phyloP scores from a whole-genome alignment of 73 alveolate genomes.

The Paramecium primaurelia region DNA sequence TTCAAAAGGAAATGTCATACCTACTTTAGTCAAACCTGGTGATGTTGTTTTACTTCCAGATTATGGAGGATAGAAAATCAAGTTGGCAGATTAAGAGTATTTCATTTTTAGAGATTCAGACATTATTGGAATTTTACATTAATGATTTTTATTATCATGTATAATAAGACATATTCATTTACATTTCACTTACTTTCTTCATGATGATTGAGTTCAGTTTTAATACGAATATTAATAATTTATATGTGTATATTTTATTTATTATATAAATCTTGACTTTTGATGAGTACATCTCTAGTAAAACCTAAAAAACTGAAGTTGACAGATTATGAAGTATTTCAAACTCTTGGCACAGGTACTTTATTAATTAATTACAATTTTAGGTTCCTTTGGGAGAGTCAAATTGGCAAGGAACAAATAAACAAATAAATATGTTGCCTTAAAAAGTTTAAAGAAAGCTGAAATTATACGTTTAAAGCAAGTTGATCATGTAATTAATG shows the following conservation, averaged over 20 bases:
- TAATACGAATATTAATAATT: background rate
- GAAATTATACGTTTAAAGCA: slow-evolving; percentile 92
- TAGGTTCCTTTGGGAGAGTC: slow-evolving; percentile 90
- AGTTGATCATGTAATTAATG: slow-evolving; percentile 90
- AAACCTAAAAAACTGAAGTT: slow-evolving; percentile 67
- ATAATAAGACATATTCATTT: background rate
- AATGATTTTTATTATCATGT: slow-evolving; percentile 7
- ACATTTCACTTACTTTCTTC: background rate
- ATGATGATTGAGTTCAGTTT: background rate
- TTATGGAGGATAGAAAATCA: slow-evolving; percentile 77
- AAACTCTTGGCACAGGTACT: slow-evolving; percentile 90
- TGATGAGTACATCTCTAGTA: slow-evolving; percentile 37
- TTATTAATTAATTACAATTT: background rate
- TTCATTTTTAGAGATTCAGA: slow-evolving; percentile 85
- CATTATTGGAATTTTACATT: slow-evolving; percentile 70
- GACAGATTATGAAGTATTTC: slow-evolving; percentile 69
- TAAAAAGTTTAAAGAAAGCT: slow-evolving; percentile 90
- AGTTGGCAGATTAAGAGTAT: slow-evolving; percentile 71
- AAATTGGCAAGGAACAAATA: slow-evolving; percentile 81
- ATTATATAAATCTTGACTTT: background rate
- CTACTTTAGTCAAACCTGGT: slow-evolving; percentile 76
- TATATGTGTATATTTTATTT: background rate
- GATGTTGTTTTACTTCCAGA: slow-evolving; percentile 86
- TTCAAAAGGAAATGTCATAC: slow-evolving; percentile 66
- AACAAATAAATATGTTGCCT: slow-evolving; percentile 82